A percentile compares a stretch with the other conserved stretches of the same genome.
Evolutionary conservation across 2,329 filamentous ascomycete species (phyloP).

Genomic region (Spiromastix sp.): DNA sequence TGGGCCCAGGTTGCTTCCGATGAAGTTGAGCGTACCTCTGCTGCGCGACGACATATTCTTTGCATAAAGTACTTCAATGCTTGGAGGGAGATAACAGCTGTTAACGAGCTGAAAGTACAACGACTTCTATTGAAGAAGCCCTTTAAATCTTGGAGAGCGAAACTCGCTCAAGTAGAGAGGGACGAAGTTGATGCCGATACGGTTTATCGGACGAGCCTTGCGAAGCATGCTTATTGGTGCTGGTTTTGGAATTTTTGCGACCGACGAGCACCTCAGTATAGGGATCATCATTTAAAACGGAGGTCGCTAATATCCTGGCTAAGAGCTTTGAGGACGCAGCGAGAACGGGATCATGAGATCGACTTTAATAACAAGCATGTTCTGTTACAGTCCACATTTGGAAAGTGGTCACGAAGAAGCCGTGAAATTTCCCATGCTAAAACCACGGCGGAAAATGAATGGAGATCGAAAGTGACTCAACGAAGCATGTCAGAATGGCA

Average conservation of each 20-base stretch:
- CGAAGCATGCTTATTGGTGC: slow-evolving; percentile 27
- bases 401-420: slow-evolving; percentile 25
- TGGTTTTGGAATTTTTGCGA: slow-evolving; percentile 38
- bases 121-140: slow-evolving; percentile 45
- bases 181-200: slow-evolving; percentile 24
- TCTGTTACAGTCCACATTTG: slow-evolving; percentile 20
- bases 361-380: slow-evolving; percentile 20
- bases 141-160: slow-evolving; percentile 42
- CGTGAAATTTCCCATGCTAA: slow-evolving; percentile 19
- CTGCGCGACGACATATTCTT: slow-evolving; percentile 61
- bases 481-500: slow-evolving; percentile 33
- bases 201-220: slow-evolving; percentile 21
- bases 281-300: slow-evolving; percentile 30
- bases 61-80: slow-evolving; percentile 58
- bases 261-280: slow-evolving; percentile 33
- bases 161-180: slow-evolving; percentile 25
- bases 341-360: slow-evolving; percentile 30
- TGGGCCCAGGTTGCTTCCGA: slow-evolving; percentile 59
- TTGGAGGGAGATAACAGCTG: slow-evolving; percentile 56
- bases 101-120: slow-evolving; percentile 46
- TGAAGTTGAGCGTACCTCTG: slow-evolving; percentile 54
- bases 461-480: slow-evolving; percentile 24
- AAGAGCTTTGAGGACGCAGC: slow-evolving; percentile 27
- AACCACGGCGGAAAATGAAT: slow-evolving; percentile 21
- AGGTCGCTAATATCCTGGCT: slow-evolving; percentile 32